Conservation (phyloP, 225 moss, liverwort and hornwort species). For the Sphagnum tenellum region DNA sequence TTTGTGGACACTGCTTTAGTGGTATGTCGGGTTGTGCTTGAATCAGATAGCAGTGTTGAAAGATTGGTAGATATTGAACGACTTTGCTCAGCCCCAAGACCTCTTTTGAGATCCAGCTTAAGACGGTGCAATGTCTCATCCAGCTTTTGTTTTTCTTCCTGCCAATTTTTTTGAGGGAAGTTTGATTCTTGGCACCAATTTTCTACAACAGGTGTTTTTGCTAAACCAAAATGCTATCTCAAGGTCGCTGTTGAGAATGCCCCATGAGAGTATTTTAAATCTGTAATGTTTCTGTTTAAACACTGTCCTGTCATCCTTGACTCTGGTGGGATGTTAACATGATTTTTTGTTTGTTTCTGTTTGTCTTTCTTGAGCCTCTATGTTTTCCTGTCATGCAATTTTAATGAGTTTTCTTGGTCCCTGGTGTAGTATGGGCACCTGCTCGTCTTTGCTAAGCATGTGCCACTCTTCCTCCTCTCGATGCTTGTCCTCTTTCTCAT, state of each 20-base stretch:
- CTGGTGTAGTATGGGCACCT: constrained; percentile 31
- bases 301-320: too few relatives aligned
- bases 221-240: not conserved
- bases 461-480: constrained; percentile 99
- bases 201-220: not conserved
- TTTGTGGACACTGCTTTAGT: constrained; percentile 29
- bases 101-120: constrained; percentile 57
- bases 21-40: constrained; percentile 16
- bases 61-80: constrained; percentile 1
- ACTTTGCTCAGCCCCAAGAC: constrained; percentile 22
- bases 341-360: too few relatives aligned
- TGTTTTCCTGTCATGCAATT: too few relatives aligned
- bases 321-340: too few relatives aligned
- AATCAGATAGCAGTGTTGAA: constrained; percentile 35
- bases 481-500: constrained; percentile 83
- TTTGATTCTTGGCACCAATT: not conserved
- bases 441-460: constrained; percentile 89
- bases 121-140: constrained; percentile 73
- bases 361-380: too few relatives aligned
- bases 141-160: constrained; percentile 90
- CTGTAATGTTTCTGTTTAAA: too few relatives aligned
- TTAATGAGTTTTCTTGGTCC: too few relatives aligned
- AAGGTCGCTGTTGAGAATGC: not conserved
- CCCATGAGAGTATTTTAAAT: not conserved
- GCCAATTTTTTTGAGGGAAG: constrained; percentile 8